These are phyloP conservation scores for Kodamaea restingae DNA, from an alignment of 805 yeast species.

Conservation along the genomic window DNA sequence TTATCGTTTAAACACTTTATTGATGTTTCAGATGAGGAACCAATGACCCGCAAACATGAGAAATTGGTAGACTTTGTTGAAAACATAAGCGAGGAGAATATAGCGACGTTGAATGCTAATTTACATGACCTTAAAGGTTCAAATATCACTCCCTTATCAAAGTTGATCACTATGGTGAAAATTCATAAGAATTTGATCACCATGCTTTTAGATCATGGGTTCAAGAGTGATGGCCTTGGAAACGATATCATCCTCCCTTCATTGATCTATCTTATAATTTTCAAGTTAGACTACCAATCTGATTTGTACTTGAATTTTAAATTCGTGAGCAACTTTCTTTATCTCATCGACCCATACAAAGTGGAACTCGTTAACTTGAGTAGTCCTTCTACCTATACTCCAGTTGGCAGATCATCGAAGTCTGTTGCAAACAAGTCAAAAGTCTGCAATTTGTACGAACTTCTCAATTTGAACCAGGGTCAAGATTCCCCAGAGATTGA, in stretches of 20 bases:
- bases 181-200: constrained; percentile 30
- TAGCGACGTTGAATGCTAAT: constrained; percentile 15
- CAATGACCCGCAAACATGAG: not conserved
- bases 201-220: constrained; percentile 13
- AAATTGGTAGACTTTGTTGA: constrained; percentile 16
- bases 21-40: constrained; percentile 17
- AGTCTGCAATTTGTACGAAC: constrained; percentile 24
- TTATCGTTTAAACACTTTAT: constrained; percentile 29
- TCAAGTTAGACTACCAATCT: constrained; percentile 17
- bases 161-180: constrained; percentile 25
- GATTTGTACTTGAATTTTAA: constrained; percentile 35
- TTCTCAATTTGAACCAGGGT: constrained; percentile 23
- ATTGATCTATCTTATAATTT: constrained; percentile 33
- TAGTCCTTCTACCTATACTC: constrained; percentile 18
- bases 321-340: constrained; percentile 34
- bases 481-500: constrained; percentile 1
- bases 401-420: constrained; percentile 13
- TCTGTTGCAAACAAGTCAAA: constrained; percentile 14
- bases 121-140: constrained; percentile 16
- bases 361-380: constrained; percentile 19
- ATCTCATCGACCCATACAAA: constrained; percentile 30
- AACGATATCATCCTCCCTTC: constrained; percentile 40
- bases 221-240: constrained; percentile 24
- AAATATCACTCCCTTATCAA: constrained; percentile 30
- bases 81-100: constrained; percentile 14